Base-by-base conservation (phyloP, 1,139 yeast species). In the Protomyces lactucae-debilis region DNA sequence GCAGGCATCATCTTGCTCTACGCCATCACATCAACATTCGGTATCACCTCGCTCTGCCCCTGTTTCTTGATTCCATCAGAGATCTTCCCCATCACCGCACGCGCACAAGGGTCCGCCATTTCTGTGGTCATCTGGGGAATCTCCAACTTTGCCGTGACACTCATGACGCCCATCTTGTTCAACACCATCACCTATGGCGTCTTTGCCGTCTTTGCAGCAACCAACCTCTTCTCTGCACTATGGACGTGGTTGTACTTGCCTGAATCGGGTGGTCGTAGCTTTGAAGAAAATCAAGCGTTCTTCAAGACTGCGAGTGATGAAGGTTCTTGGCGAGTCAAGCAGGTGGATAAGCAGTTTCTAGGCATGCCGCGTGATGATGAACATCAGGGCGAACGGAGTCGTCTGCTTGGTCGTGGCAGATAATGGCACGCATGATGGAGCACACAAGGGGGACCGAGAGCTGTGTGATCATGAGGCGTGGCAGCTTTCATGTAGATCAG, bases 31-130 rank as follows among this genome's bases (percentile, higher is more conserved):
- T 59, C 63, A n/a, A 53, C 54, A 8, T 59, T 59, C 16, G 63
- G 63, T 35, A 59, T 59, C 21, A 59, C 63, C 36, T 59, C 57
- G 56, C 63, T 59, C 45, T 55, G 57, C 9, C 53, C 57, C 6
- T 55, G 57, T 14, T 52, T 59, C 52, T 57, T 59, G 14, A 59
- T 59, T 2, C 63, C 63, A 9, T 52, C 63, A 12, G 63, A 59
- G 16, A 59, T 59, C 35, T 59, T 59, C 25, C 63, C 63, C 21
- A 10, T 59, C 23, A 59, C 63, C 8, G 63, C 63, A 8, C 63
- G 63, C 43, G 63, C 63, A 12, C 63, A 59, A 28, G 63, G 63
- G 3, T 59, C 63, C 6, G 63, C 63, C 28, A 52, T 59, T 35
- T 52, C 57, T 9, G 54, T 59, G 5, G 63, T 59, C 23, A 43